Base-by-base conservation (phyloP, 345 rosid species). In the Trapa incisa region DNA sequence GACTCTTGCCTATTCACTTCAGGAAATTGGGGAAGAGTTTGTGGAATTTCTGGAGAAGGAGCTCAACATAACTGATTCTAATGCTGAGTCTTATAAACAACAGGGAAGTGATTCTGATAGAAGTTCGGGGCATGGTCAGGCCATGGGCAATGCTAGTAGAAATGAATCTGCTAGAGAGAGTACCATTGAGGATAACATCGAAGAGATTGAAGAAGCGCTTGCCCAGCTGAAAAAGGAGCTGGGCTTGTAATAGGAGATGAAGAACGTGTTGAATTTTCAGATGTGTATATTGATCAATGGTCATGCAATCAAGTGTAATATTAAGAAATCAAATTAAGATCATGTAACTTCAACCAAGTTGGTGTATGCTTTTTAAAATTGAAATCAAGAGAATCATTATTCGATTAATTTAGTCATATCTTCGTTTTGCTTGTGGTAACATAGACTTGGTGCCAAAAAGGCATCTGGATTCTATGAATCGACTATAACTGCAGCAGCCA, bases 21-120 rank as follows among this genome's bases (percentile, higher is more conserved):
- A 90, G 93, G 97, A 87, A 61, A 84, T 93, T 7, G 96, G 97
- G 54, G 97, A 93, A 83, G 98, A 90, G 58, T 88, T 93, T 69
- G 98, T 93, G 69, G 96, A 87, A 71, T 93, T 90, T 73, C 87
- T 87, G 45, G 93, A 88, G 83, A 87, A 89, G 80, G 94, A 89
- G 82, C 86, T 89, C 41, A 89, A 83, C 77, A 83, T 89, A 72
- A 74, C 81, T 6, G 97, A 87, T 8, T 43, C 78, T 48, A 88
- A 82, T 33, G 69, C 13, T 41, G 79, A 78, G 70, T 75, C 68
- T 36, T 47, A 74, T n/a, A 63, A 70, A 66, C 65, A 72, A 47
- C 71, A 63, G 47, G 64, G 58, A 22, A 73, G 64, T 71, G 63
- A 74, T 56, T 75, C 70, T 53, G 76, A 53, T 53, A 62, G 47